A percentile compares a stretch with the other conserved stretches of the same genome.
Conservation (phyloP, 108 stramenopile genomes). For the Chaetoceros tenuissimus region DNA sequence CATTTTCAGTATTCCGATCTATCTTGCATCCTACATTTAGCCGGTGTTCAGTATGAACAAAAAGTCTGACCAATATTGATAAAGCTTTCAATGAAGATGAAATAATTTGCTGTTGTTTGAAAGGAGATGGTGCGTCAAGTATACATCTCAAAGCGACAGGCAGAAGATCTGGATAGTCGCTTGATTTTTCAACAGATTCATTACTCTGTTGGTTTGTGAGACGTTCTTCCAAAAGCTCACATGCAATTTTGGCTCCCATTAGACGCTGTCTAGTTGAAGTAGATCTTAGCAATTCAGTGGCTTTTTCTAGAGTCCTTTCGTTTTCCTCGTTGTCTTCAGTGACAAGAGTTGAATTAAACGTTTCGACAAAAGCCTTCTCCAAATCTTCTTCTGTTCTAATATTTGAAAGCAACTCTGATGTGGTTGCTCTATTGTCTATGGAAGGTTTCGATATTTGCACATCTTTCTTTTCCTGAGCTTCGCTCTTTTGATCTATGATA, state of each 20-base stretch:
- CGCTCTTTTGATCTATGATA: not conserved
- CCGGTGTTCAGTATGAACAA: slow-evolving; percentile 55
- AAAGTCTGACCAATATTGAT: slow-evolving; percentile 39
- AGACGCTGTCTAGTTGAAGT: not conserved
- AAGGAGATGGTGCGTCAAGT: slow-evolving; percentile 46
- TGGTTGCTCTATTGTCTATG: not conserved
- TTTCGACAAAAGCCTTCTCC: not conserved
- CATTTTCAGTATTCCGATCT: slow-evolving; percentile 11
- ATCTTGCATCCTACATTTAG: slow-evolving; percentile 14
- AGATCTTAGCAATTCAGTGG: not conserved
- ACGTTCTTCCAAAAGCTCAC: not conserved
- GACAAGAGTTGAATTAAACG: not conserved
- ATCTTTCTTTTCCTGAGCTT: not conserved
- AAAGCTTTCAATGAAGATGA: slow-evolving; percentile 47
- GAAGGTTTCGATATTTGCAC: too few species aligned
- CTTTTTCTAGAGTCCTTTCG: not conserved
- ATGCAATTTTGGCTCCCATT: not conserved
- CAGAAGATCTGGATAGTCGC: slow-evolving; percentile 38
- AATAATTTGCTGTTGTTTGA: slow-evolving; percentile 34
- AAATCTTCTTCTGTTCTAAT: not conserved
- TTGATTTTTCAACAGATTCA: not conserved
- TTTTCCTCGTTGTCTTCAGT: not conserved
- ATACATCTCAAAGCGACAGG: slow-evolving; percentile 77
- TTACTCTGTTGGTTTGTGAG: not conserved
- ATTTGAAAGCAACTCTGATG: not conserved